phyloP scores from a whole-genome alignment of 257 asterid genomes.

The Solanum chilense region DNA sequence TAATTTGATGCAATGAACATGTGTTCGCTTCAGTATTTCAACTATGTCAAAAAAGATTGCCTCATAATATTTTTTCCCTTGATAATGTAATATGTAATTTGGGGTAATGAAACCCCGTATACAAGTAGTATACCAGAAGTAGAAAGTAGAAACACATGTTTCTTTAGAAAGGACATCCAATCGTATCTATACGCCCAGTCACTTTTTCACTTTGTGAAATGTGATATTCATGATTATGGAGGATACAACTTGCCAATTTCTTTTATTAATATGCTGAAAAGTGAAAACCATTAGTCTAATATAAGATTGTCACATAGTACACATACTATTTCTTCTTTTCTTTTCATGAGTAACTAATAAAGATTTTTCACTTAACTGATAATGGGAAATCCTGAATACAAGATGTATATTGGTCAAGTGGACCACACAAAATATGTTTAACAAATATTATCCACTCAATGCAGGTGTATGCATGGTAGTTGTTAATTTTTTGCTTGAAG shows the following conservation, averaged over 20 bases:
- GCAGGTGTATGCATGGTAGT: not conserved
- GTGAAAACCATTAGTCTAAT: not conserved
- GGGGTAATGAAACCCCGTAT: not conserved
- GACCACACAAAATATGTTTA: not conserved
- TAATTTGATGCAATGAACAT: not conserved
- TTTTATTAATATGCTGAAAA: not conserved
- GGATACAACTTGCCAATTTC: not conserved
- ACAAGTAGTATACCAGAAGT: not conserved
- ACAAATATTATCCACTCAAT: not conserved
- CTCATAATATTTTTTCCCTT: not conserved
- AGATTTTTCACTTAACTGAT: not conserved
- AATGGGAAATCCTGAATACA: not conserved
- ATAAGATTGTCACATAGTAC: not conserved
- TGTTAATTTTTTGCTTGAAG: not conserved
- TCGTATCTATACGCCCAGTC: not conserved
- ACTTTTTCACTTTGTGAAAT: not conserved
- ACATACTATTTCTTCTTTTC: not conserved
- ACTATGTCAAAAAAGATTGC: not conserved
- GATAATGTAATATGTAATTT: not conserved
- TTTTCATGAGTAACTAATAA: not conserved
- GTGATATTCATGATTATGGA: not conserved
- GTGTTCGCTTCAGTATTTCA: not conserved
- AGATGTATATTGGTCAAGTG: not conserved
- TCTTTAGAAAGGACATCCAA: not conserved
- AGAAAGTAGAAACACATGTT: not conserved